Base-by-base conservation (phyloP, 2,329 filamentous ascomycete genomes). In the Botrytis tulipae region DNA sequence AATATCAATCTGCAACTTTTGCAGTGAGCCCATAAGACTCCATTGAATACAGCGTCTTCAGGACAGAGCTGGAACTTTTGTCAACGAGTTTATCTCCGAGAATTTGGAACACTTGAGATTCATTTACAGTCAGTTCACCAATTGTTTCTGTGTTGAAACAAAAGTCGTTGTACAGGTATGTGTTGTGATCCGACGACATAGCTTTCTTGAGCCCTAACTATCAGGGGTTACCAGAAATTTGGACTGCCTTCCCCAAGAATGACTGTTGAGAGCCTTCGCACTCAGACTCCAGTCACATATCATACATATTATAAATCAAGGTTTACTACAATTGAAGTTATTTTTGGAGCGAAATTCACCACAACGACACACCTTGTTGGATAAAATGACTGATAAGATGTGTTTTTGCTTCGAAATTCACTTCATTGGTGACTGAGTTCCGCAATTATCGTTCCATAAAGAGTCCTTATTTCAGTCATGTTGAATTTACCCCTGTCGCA, bases 401-500 rank as follows among this genome's bases (percentile, higher is more conserved):
- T 29, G 12, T 8, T 29, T 14, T 54, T 29, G 14, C 12, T 18
- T 29, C 1, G 14, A 18, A n/a, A n/a, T 54, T 54, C 51, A 54
- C n/a, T 6, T 7, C 3, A 54, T 29, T 4, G 0, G 25, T 54
- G 4, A 54, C 51, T 18, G n/a, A 18, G 2, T 54, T 54, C 14
- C 14, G 1, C 5, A 6, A 54, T 54, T 4, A 8, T n/a, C 7
- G n/a, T 54, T 8, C 25, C 6, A 54, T 16, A 29, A n/a, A 2
- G 16, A 5, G 51, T n/a, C 14, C 4, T 54, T 16, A 7, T 54
- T 16, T 29, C 14, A 29, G 6, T 54, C 12, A 54, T 54, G 1
- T 16, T 18, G 7, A 29, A 54, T 3, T 16, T 4, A 2, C 6
- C 6, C 6, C 14, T 16, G 51, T 54, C 25, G 0, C 0, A n/a